A percentile compares a stretch with the other conserved stretches of the same genome.
These are phyloP conservation scores for Fusarium papillatum DNA, from an alignment of 2,329 filamentous ascomycete species.

Conservation along the genomic window DNA sequence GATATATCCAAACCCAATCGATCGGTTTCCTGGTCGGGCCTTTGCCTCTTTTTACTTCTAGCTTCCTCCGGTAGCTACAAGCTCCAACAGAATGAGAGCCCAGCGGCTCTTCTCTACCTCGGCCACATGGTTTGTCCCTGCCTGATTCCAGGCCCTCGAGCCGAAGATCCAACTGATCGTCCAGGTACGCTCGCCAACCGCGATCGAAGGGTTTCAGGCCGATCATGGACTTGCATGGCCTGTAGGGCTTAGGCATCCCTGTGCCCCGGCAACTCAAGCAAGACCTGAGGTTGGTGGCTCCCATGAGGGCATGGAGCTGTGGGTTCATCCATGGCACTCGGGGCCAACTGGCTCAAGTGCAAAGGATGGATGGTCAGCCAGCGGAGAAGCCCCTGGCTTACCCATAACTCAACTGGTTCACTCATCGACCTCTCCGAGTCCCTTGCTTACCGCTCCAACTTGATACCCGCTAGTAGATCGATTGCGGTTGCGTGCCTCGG, in stretches of 20 bases:
- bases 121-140: neutral
- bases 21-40: neutral
- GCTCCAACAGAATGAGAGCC: neutral
- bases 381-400: constrained; percentile 6
- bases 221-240: constrained; percentile 6
- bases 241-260: constrained; percentile 9
- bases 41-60: neutral
- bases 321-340: neutral
- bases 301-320: neutral
- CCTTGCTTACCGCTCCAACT: constrained; percentile 2
- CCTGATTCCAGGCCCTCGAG: neutral
- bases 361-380: neutral
- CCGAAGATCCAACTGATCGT: constrained; percentile 9
- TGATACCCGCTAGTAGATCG: constrained; percentile 4
- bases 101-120: neutral
- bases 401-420: neutral
- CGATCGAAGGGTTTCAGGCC: constrained; percentile 18
- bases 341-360: neutral
- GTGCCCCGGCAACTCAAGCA: neutral
- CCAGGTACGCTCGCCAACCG: neutral
- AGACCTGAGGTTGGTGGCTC: neutral
- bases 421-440: neutral
- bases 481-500: constrained; percentile 3
- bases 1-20: neutral
- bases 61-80: neutral